phyloP scores from a whole-genome alignment of 805 yeast species.

The Metschnikowia bowlesiae region DNA sequence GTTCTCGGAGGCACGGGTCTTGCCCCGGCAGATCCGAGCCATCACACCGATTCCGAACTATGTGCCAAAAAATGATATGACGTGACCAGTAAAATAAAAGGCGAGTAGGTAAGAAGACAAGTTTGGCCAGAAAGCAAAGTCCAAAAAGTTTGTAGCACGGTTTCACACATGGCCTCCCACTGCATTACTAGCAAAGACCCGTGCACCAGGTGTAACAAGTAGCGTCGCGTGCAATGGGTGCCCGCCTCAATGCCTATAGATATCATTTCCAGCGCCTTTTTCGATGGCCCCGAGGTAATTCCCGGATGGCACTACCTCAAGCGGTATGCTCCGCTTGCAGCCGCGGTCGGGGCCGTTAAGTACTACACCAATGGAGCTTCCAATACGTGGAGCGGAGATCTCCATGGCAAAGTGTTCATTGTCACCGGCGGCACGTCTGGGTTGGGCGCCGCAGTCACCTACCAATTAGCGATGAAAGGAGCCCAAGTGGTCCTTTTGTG shows the following conservation, averaged over 20 bases:
- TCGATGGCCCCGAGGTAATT: slow-evolving; percentile 69
- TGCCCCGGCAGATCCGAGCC: not conserved
- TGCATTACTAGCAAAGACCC: not conserved
- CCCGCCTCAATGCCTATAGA: slow-evolving; percentile 70
- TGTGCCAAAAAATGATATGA: too few species aligned
- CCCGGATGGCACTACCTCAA: slow-evolving; percentile 70
- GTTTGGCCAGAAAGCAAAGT: too few species aligned
- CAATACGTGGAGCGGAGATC: slow-evolving; percentile 88
- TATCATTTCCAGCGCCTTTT: slow-evolving; percentile 60
- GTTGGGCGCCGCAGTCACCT: slow-evolving; percentile 70
- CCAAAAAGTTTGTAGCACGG: too few species aligned
- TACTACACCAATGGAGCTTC: slow-evolving; percentile 72
- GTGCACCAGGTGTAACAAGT: not conserved
- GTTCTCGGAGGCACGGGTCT: not conserved
- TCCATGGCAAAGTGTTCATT: slow-evolving; percentile 83
- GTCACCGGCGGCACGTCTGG: slow-evolving; percentile 96
- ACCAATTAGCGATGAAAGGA: slow-evolving; percentile 72
- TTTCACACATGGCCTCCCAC: too few species aligned
- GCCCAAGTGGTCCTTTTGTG: slow-evolving; percentile 81
- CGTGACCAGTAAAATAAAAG: too few species aligned
- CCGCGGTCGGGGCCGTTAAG: slow-evolving; percentile 46
- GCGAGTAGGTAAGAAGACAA: too few species aligned
- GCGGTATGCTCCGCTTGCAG: slow-evolving; percentile 49
- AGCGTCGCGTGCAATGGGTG: not conserved
- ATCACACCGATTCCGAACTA: not conserved